Base-by-base conservation (phyloP, 148 eudicot species). In the Nepenthes gracilis region DNA sequence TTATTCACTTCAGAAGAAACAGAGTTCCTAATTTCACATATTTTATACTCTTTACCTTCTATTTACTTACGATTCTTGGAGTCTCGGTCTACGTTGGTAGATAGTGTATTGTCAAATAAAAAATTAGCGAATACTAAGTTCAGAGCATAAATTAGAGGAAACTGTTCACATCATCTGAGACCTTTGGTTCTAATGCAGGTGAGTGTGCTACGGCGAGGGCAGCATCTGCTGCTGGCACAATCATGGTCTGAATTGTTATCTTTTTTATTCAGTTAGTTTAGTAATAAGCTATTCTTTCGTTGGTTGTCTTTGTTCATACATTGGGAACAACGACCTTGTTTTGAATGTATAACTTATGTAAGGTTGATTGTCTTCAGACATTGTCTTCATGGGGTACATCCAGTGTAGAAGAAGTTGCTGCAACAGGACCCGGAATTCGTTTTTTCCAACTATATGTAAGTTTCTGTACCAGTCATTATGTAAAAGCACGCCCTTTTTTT, bases 381-480 rank as follows among this genome's bases (percentile, higher is more conserved):
- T 63, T 92, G 34, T 92, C 96, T 37, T 78, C 96, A 8, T 72
- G 80, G 85, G 83, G 77, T 74, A 92, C 94, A 62, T 88, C 80
- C 10, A 92, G 86, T 57, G 84, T 85, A 34, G 97, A 92, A 80
- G 97, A 92, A 76, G 86, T 92, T 70, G 83, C 96, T 47, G 81
- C 96, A 60, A 81, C 90, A 38, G 97, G 94, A 54, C 78, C 81
- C 43, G 97, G 94, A 47, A 65, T 81, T 70, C 86, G 85, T 2
- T 92, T 88, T 74, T 83, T 88, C 72, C 96, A 92, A 73, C 96
- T 92, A 60, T 88, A 85, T 75, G 96, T 92, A 73, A 83, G 97
- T 77, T 45, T 45, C 48, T 45, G 8, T 5, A 45, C 48, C 11
- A 5, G 8, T 5, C 48, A 23, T 23, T 23, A 23, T 23, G 23